phyloP scores from a whole-genome alignment of 2,329 filamentous ascomycete genomes.

The Tolypocladium inflatum region DNA sequence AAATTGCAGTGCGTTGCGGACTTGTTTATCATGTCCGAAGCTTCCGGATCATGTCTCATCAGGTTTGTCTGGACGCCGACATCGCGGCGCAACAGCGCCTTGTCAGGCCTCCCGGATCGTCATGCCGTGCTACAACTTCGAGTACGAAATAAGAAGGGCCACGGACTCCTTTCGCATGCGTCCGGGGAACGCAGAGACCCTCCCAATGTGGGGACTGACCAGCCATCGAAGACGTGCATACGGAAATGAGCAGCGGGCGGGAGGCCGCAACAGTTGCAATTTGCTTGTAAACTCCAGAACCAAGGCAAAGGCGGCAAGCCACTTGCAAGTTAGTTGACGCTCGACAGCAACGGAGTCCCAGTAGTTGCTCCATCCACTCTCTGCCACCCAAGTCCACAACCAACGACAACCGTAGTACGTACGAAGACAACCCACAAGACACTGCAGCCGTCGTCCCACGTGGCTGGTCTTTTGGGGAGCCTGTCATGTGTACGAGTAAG shows the following conservation, averaged over 20 bases:
- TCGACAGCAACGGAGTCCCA: background rate
- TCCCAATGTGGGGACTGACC: background rate
- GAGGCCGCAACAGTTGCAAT: background rate
- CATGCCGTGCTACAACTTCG: background rate
- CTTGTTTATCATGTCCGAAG: background rate
- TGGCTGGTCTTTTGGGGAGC: background rate
- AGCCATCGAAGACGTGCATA: background rate
- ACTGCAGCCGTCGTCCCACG: background rate
- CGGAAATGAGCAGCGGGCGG: background rate
- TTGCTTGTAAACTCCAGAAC: background rate
- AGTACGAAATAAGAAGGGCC: too few relatives aligned
- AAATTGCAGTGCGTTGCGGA: background rate
- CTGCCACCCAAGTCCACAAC: background rate
- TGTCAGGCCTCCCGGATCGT: background rate
- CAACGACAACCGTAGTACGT: background rate
- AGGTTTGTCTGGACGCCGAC: background rate
- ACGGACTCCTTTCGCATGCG: too few relatives aligned
- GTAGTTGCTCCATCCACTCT: background rate
- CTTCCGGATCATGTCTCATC: background rate
- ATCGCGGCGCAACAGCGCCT: background rate
- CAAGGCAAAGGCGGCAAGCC: background rate
- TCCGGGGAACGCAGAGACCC: background rate
- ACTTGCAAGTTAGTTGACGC: background rate
- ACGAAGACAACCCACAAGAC: background rate
- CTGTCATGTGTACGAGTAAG: background rate